These are phyloP conservation scores for Backusella mclennaniae DNA, from an alignment of 192 early-diverging fungal genomes.

Conservation along the genomic window DNA sequence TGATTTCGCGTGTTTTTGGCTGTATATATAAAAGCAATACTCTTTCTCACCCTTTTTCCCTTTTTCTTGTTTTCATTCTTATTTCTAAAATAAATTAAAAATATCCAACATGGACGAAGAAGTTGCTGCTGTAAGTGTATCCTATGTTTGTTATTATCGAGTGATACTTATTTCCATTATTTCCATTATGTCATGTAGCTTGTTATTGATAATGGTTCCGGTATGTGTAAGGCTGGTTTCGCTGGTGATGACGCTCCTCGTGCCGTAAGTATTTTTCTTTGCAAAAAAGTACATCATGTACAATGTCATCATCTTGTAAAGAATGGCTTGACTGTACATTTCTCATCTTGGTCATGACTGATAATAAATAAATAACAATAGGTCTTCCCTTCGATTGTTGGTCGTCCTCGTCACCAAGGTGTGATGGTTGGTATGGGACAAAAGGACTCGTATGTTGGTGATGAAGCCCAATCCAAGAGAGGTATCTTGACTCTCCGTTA, in stretches of 20 bases:
- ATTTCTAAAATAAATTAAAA: neutral
- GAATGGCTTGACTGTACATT: neutral
- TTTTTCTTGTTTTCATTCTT: neutral
- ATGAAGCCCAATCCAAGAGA: slow-evolving; percentile 89
- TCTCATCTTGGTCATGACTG: neutral
- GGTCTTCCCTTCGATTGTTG: slow-evolving; percentile 83
- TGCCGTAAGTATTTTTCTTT: slow-evolving; percentile 54
- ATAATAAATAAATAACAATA: slow-evolving; percentile 6
- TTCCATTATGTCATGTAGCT: slow-evolving; percentile 42
- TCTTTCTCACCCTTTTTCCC: neutral
- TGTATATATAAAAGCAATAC: neutral
- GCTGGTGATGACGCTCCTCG: slow-evolving; percentile 89
- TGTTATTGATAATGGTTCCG: slow-evolving; percentile 92
- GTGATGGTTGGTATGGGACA: slow-evolving; percentile 92
- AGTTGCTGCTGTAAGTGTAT: slow-evolving; percentile 72
- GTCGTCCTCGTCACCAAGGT: slow-evolving; percentile 84
- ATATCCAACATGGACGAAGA: slow-evolving; percentile 65
- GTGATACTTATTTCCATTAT: neutral
- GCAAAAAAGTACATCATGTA: neutral
- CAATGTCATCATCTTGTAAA: neutral
- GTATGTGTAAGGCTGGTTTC: slow-evolving; percentile 94
- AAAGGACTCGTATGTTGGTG: slow-evolving; percentile 89
- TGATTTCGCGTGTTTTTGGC: neutral
- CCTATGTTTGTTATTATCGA: neutral
- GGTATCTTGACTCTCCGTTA: slow-evolving; percentile 85